These are phyloP conservation scores for Ceratocystis destructans DNA, from an alignment of 2,329 filamentous ascomycete species.

Conservation along the genomic window DNA sequence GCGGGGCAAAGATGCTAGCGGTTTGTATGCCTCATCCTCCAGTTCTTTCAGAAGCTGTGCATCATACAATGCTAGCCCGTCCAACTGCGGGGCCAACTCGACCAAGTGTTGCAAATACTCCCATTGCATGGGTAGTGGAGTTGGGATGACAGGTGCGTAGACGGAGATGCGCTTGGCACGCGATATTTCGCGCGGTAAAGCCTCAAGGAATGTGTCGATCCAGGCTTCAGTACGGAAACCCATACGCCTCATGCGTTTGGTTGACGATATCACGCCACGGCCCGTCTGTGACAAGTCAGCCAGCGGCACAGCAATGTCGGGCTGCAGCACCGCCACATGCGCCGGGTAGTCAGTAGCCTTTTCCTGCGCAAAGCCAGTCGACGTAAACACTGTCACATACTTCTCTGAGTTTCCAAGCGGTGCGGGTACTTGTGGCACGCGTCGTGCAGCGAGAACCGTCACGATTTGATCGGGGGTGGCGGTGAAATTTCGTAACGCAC, in stretches of 20 bases:
- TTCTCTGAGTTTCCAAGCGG: slow-evolving; percentile 58
- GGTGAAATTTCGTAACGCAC: slow-evolving; percentile 62
- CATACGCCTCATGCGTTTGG: slow-evolving; percentile 68
- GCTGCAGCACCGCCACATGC: slow-evolving; percentile 49
- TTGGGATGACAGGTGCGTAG: slow-evolving; percentile 58
- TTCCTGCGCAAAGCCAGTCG: slow-evolving; percentile 67
- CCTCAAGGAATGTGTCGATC: slow-evolving; percentile 52
- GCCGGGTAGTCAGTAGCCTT: slow-evolving; percentile 54
- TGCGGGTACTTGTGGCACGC: slow-evolving; percentile 59
- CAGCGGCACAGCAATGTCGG: slow-evolving; percentile 68
- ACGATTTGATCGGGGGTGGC: slow-evolving; percentile 51
- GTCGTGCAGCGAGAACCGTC: slow-evolving; percentile 62
- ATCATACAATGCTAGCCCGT: slow-evolving; percentile 68
- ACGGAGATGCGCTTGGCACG: slow-evolving; percentile 30
- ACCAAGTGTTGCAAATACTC: slow-evolving; percentile 63
- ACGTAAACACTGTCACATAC: slow-evolving; percentile 66
- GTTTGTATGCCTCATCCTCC: slow-evolving; percentile 28
- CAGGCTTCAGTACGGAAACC: slow-evolving; percentile 73
- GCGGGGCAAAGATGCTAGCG: slow-evolving; percentile 48
- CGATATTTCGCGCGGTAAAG: slow-evolving; percentile 23
- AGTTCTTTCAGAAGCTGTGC: slow-evolving; percentile 55
- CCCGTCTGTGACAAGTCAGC: slow-evolving; percentile 50
- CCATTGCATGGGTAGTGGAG: slow-evolving; percentile 61
- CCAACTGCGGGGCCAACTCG: slow-evolving; percentile 44
- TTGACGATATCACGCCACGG: slow-evolving; percentile 37